Percentiles rank a stretch among this genome's conserved stretches.
Evolutionary conservation across 73 alveolate species (phyloP).

Genomic region (Effrenium voratum): DNA sequence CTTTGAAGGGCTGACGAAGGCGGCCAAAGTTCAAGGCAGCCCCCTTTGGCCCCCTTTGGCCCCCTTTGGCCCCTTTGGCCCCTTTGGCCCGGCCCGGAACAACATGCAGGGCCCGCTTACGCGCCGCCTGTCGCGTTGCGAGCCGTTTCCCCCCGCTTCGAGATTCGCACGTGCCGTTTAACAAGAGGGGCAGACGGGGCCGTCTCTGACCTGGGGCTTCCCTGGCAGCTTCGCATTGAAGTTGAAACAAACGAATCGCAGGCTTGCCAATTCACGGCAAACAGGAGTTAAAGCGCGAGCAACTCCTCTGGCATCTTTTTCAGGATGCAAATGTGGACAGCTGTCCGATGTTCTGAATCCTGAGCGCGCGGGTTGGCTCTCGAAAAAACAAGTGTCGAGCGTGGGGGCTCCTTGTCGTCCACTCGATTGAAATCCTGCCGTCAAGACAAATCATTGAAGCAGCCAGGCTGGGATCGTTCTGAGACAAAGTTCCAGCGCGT

Average conservation of each 20-base stretch:
- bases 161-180: too few relatives aligned
- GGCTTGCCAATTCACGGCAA: too few relatives aligned
- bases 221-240: not conserved
- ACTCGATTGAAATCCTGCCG: conserved; percentile 66
- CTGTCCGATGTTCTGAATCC: conserved; percentile 80
- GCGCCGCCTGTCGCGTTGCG: too few relatives aligned
- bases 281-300: conserved; percentile 19
- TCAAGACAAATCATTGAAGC: not conserved
- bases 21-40: too few relatives aligned
- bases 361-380: not conserved
- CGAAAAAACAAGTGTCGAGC: not conserved
- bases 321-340: conserved; percentile 91
- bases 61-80: too few relatives aligned
- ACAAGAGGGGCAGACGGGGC: not conserved
- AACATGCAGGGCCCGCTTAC: too few relatives aligned
- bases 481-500: not conserved
- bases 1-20: not conserved
- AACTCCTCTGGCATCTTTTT: conserved; percentile 93
- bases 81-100: too few relatives aligned
- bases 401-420: conserved; percentile 65
- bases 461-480: not conserved
- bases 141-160: too few relatives aligned
- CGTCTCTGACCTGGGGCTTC: not conserved
- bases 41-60: too few relatives aligned
- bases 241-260: too few relatives aligned